Conservation (phyloP, 2,329 filamentous ascomycete genomes). For the Lizonia empirigonia region DNA sequence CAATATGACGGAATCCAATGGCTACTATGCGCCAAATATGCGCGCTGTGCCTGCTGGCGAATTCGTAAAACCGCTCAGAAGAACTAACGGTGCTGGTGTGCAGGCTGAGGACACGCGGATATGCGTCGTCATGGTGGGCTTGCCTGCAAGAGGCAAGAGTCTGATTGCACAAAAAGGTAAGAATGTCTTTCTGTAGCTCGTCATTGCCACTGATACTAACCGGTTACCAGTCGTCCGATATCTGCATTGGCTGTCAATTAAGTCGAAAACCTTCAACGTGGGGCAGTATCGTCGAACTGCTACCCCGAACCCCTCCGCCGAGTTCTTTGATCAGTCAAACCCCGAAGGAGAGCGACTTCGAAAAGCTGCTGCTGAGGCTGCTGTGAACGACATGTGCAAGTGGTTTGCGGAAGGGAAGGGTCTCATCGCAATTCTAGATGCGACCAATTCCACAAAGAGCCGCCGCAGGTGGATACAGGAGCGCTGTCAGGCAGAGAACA, state of each 20-base stretch:
- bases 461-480: constrained; percentile 91
- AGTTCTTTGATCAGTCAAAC: constrained; percentile 94
- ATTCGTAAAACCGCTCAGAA: constrained; percentile 52
- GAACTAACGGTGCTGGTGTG: constrained; percentile 68
- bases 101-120: constrained; percentile 96
- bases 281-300: constrained; percentile 91
- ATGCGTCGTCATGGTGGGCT: constrained; percentile 97
- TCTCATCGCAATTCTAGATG: constrained; percentile 91
- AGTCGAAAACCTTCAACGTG: constrained; percentile 94
- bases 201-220: constrained; percentile 18
- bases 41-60: constrained; percentile 51
- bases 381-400: constrained; percentile 88
- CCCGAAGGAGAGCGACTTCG: constrained; percentile 87
- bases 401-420: constrained; percentile 84
- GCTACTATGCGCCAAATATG: constrained; percentile 48
- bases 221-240: constrained; percentile 65
- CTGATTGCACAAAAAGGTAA: constrained; percentile 96
- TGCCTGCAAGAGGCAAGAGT: constrained; percentile 95
- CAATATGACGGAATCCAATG: constrained; percentile 45
- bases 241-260: constrained; percentile 94
- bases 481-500: constrained; percentile 72
- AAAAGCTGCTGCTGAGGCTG: constrained; percentile 86
- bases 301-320: constrained; percentile 87
- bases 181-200: constrained; percentile 18
- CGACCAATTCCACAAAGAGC: constrained; percentile 92